Base-by-base conservation (phyloP, 345 rosid species). In the Abelmoschus esculentus region DNA sequence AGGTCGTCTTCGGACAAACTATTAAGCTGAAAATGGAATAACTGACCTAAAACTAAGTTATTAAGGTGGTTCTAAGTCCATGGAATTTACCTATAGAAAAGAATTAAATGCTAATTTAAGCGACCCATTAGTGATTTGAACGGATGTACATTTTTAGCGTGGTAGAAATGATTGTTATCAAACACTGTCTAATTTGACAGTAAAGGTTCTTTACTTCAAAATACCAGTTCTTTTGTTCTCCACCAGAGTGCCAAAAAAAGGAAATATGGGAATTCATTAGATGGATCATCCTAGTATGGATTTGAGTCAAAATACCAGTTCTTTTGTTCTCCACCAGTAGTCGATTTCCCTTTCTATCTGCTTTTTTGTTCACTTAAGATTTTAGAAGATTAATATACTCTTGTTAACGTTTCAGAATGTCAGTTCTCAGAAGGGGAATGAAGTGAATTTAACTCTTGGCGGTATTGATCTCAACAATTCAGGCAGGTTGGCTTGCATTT, bases 391-490 rank as follows among this genome's bases (percentile, higher is more conserved):
- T 69, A 34, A 77, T 57, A 14, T 52, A 5, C 65, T 61, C 5
- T 63, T 31, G 32, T 70, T 47, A 50, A 71, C 42, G 72, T 71
- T 73, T 77, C 85, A 85, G 95, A 89, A 76, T 77, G 86, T 83
- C 61, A 44, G 70, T 76, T 79, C 86, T 59, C 91, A 82, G 78
- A 89, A 74, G 73, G 89, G 89, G 42, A 71, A 81, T 83, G 95
- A 89, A 84, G 86, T 82, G 57, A 86, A 86, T 81, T 79, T 88
- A 73, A 92, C 85, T 36, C 91, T 89, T 56, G 95, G 95, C 67
- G 91, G 95, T 66, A 89, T 96, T 81, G 99, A 96, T 81, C 99
- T 96, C 87, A 90, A 96, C 98, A 96, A 84, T 86, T 90, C 99
- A 92, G 99, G 99, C 96, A 96, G 98, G 99, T 96, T 82, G 87